A percentile compares a stretch with the other conserved stretches of the same genome.
Evolutionary conservation across 2,329 filamentous ascomycete species (phyloP).

Genomic region (Phialophora tarda): DNA sequence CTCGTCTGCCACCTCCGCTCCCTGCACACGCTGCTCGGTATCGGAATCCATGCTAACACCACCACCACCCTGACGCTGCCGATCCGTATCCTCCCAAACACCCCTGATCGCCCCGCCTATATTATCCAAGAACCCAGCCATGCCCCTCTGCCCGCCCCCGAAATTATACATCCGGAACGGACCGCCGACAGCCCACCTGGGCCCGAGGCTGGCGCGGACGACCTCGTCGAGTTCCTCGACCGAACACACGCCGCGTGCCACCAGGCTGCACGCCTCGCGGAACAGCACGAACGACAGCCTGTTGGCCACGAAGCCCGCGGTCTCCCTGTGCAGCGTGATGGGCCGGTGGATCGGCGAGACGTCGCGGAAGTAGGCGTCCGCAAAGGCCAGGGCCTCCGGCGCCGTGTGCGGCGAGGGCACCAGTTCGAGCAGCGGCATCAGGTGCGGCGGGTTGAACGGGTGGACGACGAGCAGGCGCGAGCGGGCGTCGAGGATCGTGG

Average conservation of each 20-base stretch:
- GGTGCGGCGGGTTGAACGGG: slow-evolving; percentile 66
- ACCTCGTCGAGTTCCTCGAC: slow-evolving; percentile 61
- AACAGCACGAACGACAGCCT: slow-evolving; percentile 63
- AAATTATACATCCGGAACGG: slow-evolving; percentile 66
- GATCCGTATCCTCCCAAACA: slow-evolving; percentile 56
- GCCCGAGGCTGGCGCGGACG: slow-evolving; percentile 59
- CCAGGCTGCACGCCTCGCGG: slow-evolving; percentile 61
- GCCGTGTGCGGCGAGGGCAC: slow-evolving; percentile 57
- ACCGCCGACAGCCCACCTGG: slow-evolving; percentile 61
- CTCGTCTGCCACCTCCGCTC: not conserved
- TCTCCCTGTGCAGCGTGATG: slow-evolving; percentile 94
- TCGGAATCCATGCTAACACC: not conserved
- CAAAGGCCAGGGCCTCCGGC: slow-evolving; percentile 47
- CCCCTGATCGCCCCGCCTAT: slow-evolving; percentile 61
- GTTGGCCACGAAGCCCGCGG: slow-evolving; percentile 71
- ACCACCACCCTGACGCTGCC: not conserved
- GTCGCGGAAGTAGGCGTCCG: slow-evolving; percentile 76
- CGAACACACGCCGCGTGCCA: slow-evolving; percentile 59
- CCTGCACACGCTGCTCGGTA: not conserved
- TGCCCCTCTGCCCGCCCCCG: slow-evolving; percentile 60
- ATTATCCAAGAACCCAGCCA: slow-evolving; percentile 61
- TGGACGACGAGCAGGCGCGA: slow-evolving; percentile 61
- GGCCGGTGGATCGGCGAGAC: slow-evolving; percentile 97
- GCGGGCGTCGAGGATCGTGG: not conserved
- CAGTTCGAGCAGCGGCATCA: slow-evolving; percentile 66